Evolutionary conservation across 495 filamentous ascomycete genomes (phyloP).

Genomic region (Talaromyces nanjingensis): DNA sequence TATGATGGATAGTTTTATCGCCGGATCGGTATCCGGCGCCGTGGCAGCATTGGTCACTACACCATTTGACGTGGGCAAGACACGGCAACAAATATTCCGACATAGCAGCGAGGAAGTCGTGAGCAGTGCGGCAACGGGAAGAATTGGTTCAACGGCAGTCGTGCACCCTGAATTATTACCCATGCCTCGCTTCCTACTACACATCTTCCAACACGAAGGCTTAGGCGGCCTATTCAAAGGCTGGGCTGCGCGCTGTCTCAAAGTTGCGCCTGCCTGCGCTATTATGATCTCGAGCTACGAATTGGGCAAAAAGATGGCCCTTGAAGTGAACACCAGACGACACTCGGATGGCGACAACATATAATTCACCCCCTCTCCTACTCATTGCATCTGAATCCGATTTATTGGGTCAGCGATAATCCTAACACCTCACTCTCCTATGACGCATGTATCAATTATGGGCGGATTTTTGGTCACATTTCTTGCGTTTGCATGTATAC

Average conservation of each 20-base stretch:
- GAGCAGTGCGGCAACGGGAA: conserved; percentile 11
- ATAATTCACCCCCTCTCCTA: not conserved
- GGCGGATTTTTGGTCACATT: not conserved
- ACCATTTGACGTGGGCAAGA: conserved; percentile 97
- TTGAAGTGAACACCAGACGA: conserved; percentile 67
- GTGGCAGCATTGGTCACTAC: conserved; percentile 86
- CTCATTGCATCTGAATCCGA: not conserved
- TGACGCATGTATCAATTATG: not conserved
- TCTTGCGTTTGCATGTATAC: not conserved
- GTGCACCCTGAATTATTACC: conserved; percentile 59
- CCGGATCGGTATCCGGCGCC: conserved; percentile 74
- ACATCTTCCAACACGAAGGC: conserved; percentile 85
- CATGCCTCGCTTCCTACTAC: conserved; percentile 74
- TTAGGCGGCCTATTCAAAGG: conserved; percentile 76
- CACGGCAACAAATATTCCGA: conserved; percentile 74
- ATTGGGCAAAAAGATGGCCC: conserved; percentile 83
- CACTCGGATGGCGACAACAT: conserved; percentile 7
- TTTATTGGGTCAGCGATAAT: not conserved
- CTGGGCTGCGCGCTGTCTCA: conserved; percentile 84
- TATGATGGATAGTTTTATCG: conserved; percentile 82
- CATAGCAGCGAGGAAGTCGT: conserved; percentile 40
- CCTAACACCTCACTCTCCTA: not conserved
- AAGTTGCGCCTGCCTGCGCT: conserved; percentile 95
- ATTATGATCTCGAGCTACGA: conserved; percentile 99
- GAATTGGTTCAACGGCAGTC: conserved; percentile 14